Evolutionary conservation across 2,329 filamentous ascomycete genomes (phyloP), one percentile per base, ranked within the genome.

Genomic region (Aschersonia sp.): DNA sequence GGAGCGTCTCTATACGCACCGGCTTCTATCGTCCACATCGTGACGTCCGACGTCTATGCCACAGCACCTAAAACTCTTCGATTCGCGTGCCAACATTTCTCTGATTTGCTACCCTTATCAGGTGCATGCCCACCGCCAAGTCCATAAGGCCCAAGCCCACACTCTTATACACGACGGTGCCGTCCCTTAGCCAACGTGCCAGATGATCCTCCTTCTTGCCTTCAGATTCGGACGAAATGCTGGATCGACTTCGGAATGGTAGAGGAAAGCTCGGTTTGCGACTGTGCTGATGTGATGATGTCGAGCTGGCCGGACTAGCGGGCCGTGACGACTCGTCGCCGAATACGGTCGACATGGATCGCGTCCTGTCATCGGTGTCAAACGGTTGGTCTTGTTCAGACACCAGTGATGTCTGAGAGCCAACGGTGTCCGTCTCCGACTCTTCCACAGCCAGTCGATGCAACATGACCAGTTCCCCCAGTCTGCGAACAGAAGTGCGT

Each of bases 381-480:
- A 69, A 47, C 29, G 45, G 40, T 5, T 30, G n/a, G 5, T 54
- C 53, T 38, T 40, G 9, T 3, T 54, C 50, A 5, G 41, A 32
- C 40, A 52, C 53, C 29, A 45, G 28, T n/a, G 52, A 51, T 31
- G 53, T 54, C 29, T 58, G 60, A 51, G 52, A 63, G 52, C 58
- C 54, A 41, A 56, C 55, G 31, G 57, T 56, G n/a, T 61, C 57
- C 5, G 53, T 50, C n/a, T 65, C 63, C 7, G 63, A 64, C 49
- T 72, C 69, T 46, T 64, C 62, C n/a, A 66, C 56, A 4, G 59
- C 59, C 40, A 72, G 63, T 40, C 66, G 65, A 4, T 73, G 70
- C 31, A 82, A 69, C 74, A 81, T 78, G 9, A 79, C 75, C 4
- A 96, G 68, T 60, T 96, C 89, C 3, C 89, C 91, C 1, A 96